Percentiles rank a stretch among this genome's conserved stretches.
Evolutionary conservation across 2,329 filamentous ascomycete genomes (phyloP).

Genomic region (Aureobasidium vineae): DNA sequence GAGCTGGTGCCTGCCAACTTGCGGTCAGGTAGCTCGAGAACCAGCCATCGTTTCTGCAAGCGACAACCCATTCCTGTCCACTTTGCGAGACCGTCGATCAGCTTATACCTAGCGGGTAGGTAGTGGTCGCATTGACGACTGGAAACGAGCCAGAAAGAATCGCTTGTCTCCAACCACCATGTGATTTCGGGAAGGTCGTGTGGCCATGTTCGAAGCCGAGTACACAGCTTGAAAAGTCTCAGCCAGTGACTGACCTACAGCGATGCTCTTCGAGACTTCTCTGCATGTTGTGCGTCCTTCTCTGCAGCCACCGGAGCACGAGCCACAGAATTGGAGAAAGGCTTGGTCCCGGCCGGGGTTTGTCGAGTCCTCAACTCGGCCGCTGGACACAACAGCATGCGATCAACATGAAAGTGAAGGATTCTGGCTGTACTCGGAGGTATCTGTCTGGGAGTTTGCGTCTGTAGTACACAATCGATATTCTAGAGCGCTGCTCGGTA

Average conservation of each 20-base stretch:
- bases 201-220: neutral
- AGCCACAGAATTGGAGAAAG: neutral
- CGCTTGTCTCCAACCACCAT: neutral
- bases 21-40: neutral
- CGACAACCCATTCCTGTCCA: neutral
- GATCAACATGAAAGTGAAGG: neutral
- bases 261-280: neutral
- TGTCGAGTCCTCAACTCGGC: neutral
- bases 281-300: conserved; percentile 9
- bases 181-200: neutral
- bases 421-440: neutral
- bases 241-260: conserved; percentile 11
- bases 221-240: neutral
- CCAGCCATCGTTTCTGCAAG: neutral
- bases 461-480: neutral
- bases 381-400: neutral
- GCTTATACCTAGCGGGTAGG: neutral
- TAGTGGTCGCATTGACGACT: neutral
- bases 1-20: neutral
- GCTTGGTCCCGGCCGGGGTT: neutral
- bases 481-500: no score
- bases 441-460: neutral
- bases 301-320: conserved; percentile 1
- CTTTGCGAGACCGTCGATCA: neutral
- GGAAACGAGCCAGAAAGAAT: neutral